Evolutionary conservation across 805 yeast genomes (phyloP), one percentile per base, ranked within the genome.

Genomic region (Clavispora vitiphila): DNA sequence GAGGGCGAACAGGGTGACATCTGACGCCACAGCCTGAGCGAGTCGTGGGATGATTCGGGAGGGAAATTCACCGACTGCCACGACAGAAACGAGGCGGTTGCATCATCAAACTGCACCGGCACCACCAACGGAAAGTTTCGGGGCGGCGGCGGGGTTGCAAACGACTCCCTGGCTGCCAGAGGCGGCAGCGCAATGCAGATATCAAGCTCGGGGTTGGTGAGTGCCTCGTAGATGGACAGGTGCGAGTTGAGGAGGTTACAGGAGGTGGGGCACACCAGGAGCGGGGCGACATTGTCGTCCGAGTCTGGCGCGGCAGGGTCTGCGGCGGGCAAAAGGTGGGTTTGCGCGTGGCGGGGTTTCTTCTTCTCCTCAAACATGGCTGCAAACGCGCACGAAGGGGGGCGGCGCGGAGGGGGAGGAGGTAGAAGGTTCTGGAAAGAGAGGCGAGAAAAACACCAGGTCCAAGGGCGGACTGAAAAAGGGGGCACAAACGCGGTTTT

Each of bases 171-270:
- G 12, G 23, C 20, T 4, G 34, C 18, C 9, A 30, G 8, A 7
- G 4, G 26, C 10, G 42, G 37, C 20, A 37, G 21, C 10, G 37
- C 32, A n/a, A 32, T 18, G 20, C 20, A 10, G 43, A 58, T 48
- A 44, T 69, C 72, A 32, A 69, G 60, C 14, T 65, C 70, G 8
- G 74, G 74, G 51, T 69, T 65, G 27, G 58, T 64, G 37, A 68
- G 57, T 4, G 63, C 68, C 44, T 65, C 58, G 46, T 59, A 64
- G 24, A 69, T 59, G 1, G 72, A 66, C 58, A 60, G 65, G 42
- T 67, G 71, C 10, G 70, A 59, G 19, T 56, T 53, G 21, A 67
- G 60, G 35, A 68, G 54, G 37, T 62, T 62, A 38, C 53, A 18
- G 14, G 23, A 20, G 23, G 10, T 12, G 24, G 35, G 35, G 23